Conservation (phyloP, 257 asterid species). For the Petunia axillaris region DNA sequence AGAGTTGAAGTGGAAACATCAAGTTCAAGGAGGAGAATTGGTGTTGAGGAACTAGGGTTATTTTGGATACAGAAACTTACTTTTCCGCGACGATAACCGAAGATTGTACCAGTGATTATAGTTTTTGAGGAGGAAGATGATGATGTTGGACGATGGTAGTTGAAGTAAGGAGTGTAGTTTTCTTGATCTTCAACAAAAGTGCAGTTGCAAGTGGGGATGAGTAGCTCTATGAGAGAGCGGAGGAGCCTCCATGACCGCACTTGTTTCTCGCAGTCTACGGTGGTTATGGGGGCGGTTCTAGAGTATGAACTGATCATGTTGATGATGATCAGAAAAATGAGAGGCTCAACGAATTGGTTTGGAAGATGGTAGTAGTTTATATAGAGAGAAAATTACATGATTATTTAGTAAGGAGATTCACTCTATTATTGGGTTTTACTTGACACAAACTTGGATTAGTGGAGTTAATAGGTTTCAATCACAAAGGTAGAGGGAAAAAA, state of each 20-base stretch:
- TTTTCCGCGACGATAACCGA: slow-evolving; percentile 54
- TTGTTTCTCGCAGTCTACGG: slow-evolving; percentile 69
- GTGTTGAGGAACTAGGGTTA: slow-evolving; percentile 46
- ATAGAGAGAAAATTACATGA: background rate
- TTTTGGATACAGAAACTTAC: slow-evolving; percentile 60
- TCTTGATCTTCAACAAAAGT: slow-evolving; percentile 34
- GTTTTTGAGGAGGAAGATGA: background rate
- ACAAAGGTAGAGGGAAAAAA: no score
- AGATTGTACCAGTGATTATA: slow-evolving; percentile 49
- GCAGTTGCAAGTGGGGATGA: slow-evolving; percentile 65
- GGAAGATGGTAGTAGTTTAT: slow-evolving; percentile 5
- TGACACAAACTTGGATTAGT: background rate
- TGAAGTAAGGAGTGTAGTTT: slow-evolving; percentile 16
- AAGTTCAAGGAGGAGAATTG: slow-evolving; percentile 57
- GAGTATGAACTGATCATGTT: slow-evolving; percentile 38
- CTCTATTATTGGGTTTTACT: no score
- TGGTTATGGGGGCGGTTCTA: slow-evolving; percentile 30
- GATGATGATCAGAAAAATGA: background rate
- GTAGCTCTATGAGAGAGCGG: slow-evolving; percentile 55
- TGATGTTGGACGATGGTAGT: background rate
- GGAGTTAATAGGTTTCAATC: background rate
- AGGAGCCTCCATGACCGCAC: slow-evolving; percentile 76
- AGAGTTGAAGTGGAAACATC: slow-evolving; percentile 57
- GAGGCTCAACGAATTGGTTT: background rate
- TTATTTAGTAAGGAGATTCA: no score